Evolutionary conservation across 2,329 filamentous ascomycete species (phyloP).

Genomic region (Pezizomycotina sp.): DNA sequence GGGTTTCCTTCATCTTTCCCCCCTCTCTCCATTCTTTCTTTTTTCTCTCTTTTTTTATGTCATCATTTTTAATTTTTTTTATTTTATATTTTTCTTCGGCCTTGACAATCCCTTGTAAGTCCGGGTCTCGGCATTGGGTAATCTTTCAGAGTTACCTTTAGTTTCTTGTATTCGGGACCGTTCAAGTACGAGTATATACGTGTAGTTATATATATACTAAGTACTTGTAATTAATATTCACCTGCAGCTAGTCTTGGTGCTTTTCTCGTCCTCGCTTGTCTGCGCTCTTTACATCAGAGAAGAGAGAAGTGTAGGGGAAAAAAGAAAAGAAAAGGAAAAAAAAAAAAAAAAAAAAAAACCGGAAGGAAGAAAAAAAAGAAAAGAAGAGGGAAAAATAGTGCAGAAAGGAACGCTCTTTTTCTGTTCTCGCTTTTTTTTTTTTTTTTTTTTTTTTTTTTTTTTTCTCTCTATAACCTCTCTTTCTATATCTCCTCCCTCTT

Average conservation of each 20-base stretch:
- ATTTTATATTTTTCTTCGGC: too few species aligned
- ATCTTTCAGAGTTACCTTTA: constrained; percentile 1
- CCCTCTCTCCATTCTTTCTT: background rate
- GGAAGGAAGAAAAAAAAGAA: constrained; percentile 4
- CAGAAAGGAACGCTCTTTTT: constrained; percentile 15
- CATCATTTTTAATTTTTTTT: constrained; percentile 1
- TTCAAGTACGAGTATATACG: constrained; percentile 2
- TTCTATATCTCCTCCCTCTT: constrained; percentile 3
- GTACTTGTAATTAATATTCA: constrained; percentile 3
- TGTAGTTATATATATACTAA: constrained; percentile 1
- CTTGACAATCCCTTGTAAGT: too few species aligned
- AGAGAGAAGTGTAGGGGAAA: constrained; percentile 6
- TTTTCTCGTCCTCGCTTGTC: constrained; percentile 4
- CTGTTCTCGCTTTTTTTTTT: constrained; percentile 4
- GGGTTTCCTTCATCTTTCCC: constrained; percentile 6
- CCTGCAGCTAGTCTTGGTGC: constrained; percentile 7
- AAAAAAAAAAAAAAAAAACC: constrained; percentile 5
- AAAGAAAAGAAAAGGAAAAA: constrained; percentile 7
- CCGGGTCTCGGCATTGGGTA: constrained; percentile 6
- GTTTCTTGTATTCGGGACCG: constrained; percentile 2
- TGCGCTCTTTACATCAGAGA: constrained; percentile 8
- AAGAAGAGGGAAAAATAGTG: constrained; percentile 17
- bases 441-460: constrained; percentile 5
- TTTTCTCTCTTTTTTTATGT: background rate
- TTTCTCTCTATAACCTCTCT: constrained; percentile 8